A percentile compares a stretch with the other conserved stretches of the same genome.
These are phyloP conservation scores for grape (Vitis vinifera) DNA, from an alignment of 164 flowering plant species.

Conservation along the genomic window ASM3070453v1 NC_081811.1:2548501-2549000, in stretches of 20 bases:
- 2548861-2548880: slow-evolving; percentile 93
- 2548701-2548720: slow-evolving; percentile 2
- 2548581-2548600: slow-evolving; percentile 99
- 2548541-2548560: slow-evolving; percentile 27
- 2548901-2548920: slow-evolving; percentile 87
- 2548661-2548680: slow-evolving; percentile 74
- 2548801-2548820: slow-evolving; percentile 98
- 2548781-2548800: slow-evolving; percentile 67
- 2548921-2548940: slow-evolving; percentile 11
- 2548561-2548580: slow-evolving; percentile 97
- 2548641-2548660: slow-evolving; percentile 90
- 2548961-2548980: not conserved
- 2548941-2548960: not conserved
- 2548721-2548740: slow-evolving; percentile 2
- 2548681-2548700: slow-evolving; percentile 53
- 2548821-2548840: slow-evolving; percentile 95
- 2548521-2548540: not conserved
- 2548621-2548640: slow-evolving; percentile 78
- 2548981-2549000: slow-evolving; percentile 59
- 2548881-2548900: slow-evolving; percentile 93
- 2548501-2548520: not conserved
- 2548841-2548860: slow-evolving; percentile 85
- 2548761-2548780: slow-evolving; percentile 45
- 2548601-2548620: slow-evolving; percentile 74
- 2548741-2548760: not conserved